Percentiles rank a stretch among this genome's conserved stretches.
phyloP scores from a whole-genome alignment of 352 stramenopile species.

The Phytophthora podocarpi region DNA sequence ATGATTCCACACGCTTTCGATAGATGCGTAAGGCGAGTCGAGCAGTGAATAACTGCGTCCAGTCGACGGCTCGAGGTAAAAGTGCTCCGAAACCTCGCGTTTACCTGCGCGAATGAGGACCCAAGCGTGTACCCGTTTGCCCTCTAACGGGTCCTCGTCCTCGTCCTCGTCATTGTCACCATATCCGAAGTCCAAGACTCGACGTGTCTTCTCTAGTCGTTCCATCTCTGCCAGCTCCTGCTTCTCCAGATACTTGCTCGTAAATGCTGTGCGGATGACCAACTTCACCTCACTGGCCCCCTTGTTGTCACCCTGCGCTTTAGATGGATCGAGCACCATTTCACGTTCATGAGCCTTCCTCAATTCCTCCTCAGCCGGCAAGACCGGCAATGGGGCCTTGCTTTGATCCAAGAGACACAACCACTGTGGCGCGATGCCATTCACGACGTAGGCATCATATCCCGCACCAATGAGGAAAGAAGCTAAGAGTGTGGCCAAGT shows the following conservation, averaged over 20 bases:
- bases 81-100: slow-evolving; percentile 79
- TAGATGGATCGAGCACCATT: slow-evolving; percentile 6
- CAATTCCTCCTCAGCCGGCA: slow-evolving; percentile 57
- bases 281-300: slow-evolving; percentile 37
- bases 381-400: slow-evolving; percentile 64
- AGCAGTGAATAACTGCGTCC: slow-evolving; percentile 81
- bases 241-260: slow-evolving; percentile 69
- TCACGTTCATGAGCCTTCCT: slow-evolving; percentile 49
- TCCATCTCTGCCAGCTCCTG: slow-evolving; percentile 58
- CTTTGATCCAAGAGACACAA: slow-evolving; percentile 93
- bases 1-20: slow-evolving; percentile 94
- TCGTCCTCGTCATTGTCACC: slow-evolving; percentile 75
- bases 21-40: slow-evolving; percentile 81
- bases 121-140: slow-evolving; percentile 89
- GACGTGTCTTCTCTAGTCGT: slow-evolving; percentile 42
- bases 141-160: slow-evolving; percentile 73
- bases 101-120: slow-evolving; percentile 92
- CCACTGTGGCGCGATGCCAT: slow-evolving; percentile 86
- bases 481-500: slow-evolving; percentile 88
- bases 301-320: slow-evolving; percentile 17
- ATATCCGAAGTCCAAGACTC: slow-evolving; percentile 50
- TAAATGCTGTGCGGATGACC: slow-evolving; percentile 62
- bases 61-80: slow-evolving; percentile 95
- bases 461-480: slow-evolving; percentile 94
- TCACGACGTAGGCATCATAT: slow-evolving; percentile 95